A percentile compares a stretch with the other conserved stretches of the same genome.
Evolutionary conservation across 2,329 filamentous ascomycete genomes (phyloP).

Genomic region (Chalara sp.): DNA sequence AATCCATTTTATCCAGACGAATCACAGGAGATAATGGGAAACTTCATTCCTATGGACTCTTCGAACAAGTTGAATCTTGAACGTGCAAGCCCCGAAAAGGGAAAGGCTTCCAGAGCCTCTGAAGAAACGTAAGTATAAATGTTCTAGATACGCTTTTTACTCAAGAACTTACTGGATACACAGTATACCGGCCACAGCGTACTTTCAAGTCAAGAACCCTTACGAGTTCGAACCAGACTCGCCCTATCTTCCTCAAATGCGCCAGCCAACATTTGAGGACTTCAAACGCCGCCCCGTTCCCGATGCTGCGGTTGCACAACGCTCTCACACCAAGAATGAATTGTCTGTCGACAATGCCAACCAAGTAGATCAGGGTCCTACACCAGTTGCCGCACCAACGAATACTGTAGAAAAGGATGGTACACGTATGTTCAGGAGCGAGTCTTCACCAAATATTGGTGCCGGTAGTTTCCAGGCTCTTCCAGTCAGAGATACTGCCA

Average conservation of each 20-base stretch:
- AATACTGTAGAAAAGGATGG: no score
- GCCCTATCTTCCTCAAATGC: slow-evolving; percentile 7
- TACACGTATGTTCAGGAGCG: slow-evolving; percentile 7
- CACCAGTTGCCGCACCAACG: no score
- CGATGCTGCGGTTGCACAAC: neutral
- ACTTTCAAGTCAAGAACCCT: slow-evolving; percentile 3
- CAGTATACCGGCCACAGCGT: no score
- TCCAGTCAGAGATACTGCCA: neutral
- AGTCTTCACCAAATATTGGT: slow-evolving; percentile 13
- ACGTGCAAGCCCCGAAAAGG: no score
- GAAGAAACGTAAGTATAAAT: no score
- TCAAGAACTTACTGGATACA: no score
- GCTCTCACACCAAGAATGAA: slow-evolving; percentile 17
- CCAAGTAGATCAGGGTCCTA: no score
- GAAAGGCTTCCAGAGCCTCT: no score
- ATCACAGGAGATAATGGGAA: neutral
- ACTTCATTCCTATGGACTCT: neutral
- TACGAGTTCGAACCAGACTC: slow-evolving; percentile 22
- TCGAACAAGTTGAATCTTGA: no score
- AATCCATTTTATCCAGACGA: neutral
- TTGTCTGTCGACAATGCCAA: slow-evolving; percentile 14
- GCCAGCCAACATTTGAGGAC: slow-evolving; percentile 19
- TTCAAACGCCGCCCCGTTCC: slow-evolving; percentile 8
- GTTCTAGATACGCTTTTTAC: no score
- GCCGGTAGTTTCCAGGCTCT: slow-evolving; percentile 4